Base-by-base conservation (phyloP, 495 filamentous ascomycete genomes). In the Cercophora scortea region DNA sequence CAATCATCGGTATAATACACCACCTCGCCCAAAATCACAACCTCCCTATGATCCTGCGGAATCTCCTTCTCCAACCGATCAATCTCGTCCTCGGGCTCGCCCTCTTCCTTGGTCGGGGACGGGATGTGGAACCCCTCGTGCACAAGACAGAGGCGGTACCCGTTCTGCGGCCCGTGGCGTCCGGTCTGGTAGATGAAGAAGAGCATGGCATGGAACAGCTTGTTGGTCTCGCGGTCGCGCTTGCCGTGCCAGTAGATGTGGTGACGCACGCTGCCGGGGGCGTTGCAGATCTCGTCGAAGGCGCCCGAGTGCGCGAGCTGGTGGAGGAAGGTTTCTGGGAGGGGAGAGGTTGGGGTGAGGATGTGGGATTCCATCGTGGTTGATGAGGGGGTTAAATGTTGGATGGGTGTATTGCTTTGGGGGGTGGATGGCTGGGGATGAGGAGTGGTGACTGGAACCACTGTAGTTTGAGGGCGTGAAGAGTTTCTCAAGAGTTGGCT, bases 181-280 rank as follows among this genome's bases (percentile, higher is more conserved):
- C 33, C 35, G 5, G 46, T 48, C 46, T 48, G 46, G 46, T 39
- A 48, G 46, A 48, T 18, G 46, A 48, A 48, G 33, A 48, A 39
- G 25, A 48, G 34, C 46, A 47, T 47, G 11, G 46, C 38, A 0
- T 11, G 0, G 15, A n/a, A n/a, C 32, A 48, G 34, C 12, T 0
- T 48, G 46, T 40, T 40, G 17, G 46, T 48, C 4, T 1, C 11
- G 7, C 33, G 19, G 35, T 48, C 46, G 35, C 46, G 33, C 0
- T 18, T 19, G 33, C 46, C 46, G 46, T 48, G 33, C 33, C 35
- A 40, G 33, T 15, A 47, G 25, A 47, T 6, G 45, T 47, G 45
- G 45, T 47, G 45, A 1, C 45, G 45, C 13, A 47, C 45, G 32
- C 25, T 10, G 32, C 45, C 45, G 0, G 25, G 32, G 13, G 3